Conservation (phyloP, 2,329 filamentous ascomycete genomes). For the Pyrenophora seminiperda region DNA sequence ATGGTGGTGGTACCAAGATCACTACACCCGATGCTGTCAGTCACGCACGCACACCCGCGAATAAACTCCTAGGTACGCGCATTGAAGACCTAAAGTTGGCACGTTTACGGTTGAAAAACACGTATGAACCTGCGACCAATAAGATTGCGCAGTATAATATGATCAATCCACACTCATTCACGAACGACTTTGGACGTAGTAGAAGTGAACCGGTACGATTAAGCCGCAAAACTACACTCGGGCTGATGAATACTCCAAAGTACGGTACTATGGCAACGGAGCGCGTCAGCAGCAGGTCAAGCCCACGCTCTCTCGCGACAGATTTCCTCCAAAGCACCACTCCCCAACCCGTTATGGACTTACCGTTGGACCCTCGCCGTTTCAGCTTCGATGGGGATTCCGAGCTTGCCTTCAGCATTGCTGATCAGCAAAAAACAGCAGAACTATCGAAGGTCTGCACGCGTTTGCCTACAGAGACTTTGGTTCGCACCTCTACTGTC, state of each 20-base stretch:
- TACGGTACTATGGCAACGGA: neutral
- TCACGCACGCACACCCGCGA: too few species aligned
- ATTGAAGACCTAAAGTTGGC: neutral
- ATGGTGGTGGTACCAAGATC: neutral
- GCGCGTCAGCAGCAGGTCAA: neutral
- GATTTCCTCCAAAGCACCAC: neutral
- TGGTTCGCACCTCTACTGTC: too few species aligned
- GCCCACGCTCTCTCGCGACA: neutral
- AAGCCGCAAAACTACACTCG: neutral
- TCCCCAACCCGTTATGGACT: too few species aligned
- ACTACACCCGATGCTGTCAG: too few species aligned
- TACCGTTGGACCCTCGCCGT: neutral
- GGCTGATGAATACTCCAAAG: neutral
- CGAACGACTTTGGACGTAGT: neutral
- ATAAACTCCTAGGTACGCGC: neutral
- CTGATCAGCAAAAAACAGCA: neutral
- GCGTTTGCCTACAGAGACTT: too few species aligned
- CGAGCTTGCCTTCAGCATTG: neutral
- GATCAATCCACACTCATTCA: neutral
- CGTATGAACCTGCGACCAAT: neutral
- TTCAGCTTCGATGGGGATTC: slow-evolving; percentile 6
- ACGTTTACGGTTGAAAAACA: neutral
- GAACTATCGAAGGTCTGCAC: neutral
- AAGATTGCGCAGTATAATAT: neutral
- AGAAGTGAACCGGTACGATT: neutral